These are phyloP conservation scores for Lasiodiplodia sp. DNA, from an alignment of 2,329 filamentous ascomycete species.

Conservation along the genomic window DNA sequence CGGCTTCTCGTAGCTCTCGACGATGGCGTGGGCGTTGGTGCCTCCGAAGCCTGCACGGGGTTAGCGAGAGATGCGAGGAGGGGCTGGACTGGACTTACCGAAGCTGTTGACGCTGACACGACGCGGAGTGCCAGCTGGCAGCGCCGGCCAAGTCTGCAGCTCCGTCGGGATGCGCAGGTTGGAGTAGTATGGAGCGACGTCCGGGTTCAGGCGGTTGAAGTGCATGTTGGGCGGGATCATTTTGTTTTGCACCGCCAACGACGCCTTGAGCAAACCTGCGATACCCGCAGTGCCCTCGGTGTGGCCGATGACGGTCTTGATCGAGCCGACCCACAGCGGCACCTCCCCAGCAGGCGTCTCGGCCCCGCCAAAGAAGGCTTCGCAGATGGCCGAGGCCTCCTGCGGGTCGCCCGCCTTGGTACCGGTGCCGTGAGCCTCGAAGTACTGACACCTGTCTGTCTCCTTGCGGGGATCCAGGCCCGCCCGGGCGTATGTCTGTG, in stretches of 20 bases:
- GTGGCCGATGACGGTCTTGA: conserved; percentile 49
- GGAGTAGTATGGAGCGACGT: conserved; percentile 34
- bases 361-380: conserved; percentile 30
- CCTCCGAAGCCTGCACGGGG: conserved; percentile 30
- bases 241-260: conserved; percentile 46
- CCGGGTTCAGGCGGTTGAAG: conserved; percentile 40
- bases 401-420: conserved; percentile 44
- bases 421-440: conserved; percentile 53
- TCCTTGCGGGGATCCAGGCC: conserved; percentile 39
- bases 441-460: conserved; percentile 39
- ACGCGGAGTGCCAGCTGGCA: conserved; percentile 12
- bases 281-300: conserved; percentile 46
- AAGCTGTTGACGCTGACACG: conserved; percentile 33
- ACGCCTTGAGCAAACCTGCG: conserved; percentile 44
- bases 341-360: not conserved
- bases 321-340: conserved; percentile 32
- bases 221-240: conserved; percentile 44
- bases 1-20: conserved; percentile 25
- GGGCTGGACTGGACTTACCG: not conserved
- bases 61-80: no score
- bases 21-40: conserved; percentile 31
- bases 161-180: conserved; percentile 30
- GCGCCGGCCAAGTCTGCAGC: conserved; percentile 30
- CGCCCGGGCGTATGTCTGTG: conserved; percentile 43
- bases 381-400: conserved; percentile 37